Base-by-base conservation (phyloP, 345 rosid genomes). In the Melastoma malabathricum region DNA sequence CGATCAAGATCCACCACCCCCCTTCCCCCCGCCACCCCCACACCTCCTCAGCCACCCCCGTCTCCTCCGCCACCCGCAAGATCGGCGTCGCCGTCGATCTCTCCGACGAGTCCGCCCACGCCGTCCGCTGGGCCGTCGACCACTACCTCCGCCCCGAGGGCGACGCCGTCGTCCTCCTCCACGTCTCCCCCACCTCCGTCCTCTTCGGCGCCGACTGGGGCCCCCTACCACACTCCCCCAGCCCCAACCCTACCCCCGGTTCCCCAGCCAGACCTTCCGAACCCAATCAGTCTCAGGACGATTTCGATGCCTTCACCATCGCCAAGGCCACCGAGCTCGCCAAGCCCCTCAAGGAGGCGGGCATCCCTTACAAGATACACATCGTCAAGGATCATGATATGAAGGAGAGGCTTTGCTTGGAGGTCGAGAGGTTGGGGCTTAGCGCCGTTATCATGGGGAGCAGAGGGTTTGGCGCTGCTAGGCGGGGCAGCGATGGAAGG, bases 191-290 rank as follows among this genome's bases (percentile, higher is more conserved):
- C 6, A 92, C 98, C 52, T 84, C 93, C 62, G 89, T 84, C 31
- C 89, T 92, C 50, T 87, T 74, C 64, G 98, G 98, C 53, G 98
- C 98, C 48, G 98, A 92, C 54, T 92, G 98, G 97, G 98, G 95
- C 31, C 95, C 97, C 1, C 82, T 82, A 18, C 46, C 60, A 15
- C 65, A 94, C 52, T 76, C 65, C 67, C 76, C 65, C 65, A 50
- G 34, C 38, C 27, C 70, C 5, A n/a, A 22, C 34, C 12, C 55
- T 0, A 27, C 10, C 1, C 52, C 52, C 0, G 27, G 29, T n/a
- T 1, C 18, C 54, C 44, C 14, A 6, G 20, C 18, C 44, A 39
- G 6, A 8, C 48, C 63, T 47, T 51, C 60, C 18, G 41, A 60
- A 18, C 59, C 67, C 47, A 63, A 72, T 53, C 76, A 75, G 52